A percentile compares a stretch with the other conserved stretches of the same genome.
phyloP scores from a whole-genome alignment of 257 asterid species.

The Penstemon barbatus region DNA sequence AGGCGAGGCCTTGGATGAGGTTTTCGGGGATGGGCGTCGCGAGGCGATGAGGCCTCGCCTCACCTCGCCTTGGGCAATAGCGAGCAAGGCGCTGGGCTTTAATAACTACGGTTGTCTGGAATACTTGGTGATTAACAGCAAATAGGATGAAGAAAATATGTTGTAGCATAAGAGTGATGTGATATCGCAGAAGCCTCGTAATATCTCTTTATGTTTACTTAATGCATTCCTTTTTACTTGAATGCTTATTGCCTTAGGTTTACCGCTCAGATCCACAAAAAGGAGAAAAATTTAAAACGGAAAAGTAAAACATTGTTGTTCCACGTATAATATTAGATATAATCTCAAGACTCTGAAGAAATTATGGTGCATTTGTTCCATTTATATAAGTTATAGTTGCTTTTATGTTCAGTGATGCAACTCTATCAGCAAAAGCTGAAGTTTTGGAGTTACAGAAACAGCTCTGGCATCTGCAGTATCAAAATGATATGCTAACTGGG shows the following conservation, averaged over 20 bases:
- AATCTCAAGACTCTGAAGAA: conserved; percentile 14
- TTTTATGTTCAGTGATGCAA: conserved; percentile 70
- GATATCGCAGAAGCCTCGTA: background rate
- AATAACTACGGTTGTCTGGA: too few species aligned
- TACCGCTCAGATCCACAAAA: conserved; percentile 4
- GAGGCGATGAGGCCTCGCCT: too few species aligned
- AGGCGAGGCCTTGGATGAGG: too few species aligned
- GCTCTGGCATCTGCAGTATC: conserved; percentile 75
- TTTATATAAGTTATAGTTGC: conserved; percentile 32
- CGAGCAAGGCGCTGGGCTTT: too few species aligned
- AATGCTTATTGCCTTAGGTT: conserved; percentile 10
- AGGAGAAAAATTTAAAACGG: background rate
- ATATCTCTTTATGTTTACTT: background rate
- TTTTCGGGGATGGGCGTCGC: too few species aligned
- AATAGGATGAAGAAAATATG: conserved; percentile 8
- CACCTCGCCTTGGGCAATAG: too few species aligned
- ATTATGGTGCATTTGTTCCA: conserved; percentile 27
- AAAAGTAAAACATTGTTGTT: background rate
- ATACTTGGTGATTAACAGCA: conserved; percentile 3
- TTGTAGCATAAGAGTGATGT: background rate
- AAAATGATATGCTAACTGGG: conserved; percentile 81
- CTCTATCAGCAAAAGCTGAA: conserved; percentile 80
- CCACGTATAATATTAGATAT: background rate
- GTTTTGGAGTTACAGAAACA: conserved; percentile 92
- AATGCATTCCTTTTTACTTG: conserved; percentile 14